Conservation (phyloP, 2,329 filamentous ascomycete species). For the Claviceps africana region DNA sequence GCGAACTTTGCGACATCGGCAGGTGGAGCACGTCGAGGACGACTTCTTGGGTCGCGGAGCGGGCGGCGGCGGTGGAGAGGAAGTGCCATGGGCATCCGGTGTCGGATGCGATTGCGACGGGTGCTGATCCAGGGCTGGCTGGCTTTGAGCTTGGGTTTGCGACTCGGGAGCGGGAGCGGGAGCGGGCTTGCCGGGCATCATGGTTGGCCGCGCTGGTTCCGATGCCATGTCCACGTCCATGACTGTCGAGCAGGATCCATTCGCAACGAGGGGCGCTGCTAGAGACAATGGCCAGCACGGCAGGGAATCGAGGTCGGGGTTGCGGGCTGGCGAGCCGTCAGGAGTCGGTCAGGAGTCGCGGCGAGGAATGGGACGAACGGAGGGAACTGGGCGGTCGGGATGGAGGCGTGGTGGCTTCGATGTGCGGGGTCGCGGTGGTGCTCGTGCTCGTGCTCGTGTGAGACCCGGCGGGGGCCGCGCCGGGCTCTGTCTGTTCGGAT, state of each 20-base stretch:
- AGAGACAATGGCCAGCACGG: neutral
- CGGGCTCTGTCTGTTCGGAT: neutral
- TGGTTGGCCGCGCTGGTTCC: neutral
- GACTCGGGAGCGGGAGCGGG: neutral
- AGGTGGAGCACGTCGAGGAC: constrained; percentile 38
- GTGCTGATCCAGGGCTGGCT: neutral
- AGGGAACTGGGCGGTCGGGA: too few species aligned
- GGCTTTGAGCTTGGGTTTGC: neutral
- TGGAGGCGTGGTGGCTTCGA: neutral
- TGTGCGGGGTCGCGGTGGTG: too few species aligned
- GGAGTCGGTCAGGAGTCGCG: neutral
- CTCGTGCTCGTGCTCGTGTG: neutral
- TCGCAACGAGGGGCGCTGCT: neutral
- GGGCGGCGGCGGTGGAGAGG: constrained; percentile 9
- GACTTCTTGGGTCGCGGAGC: constrained; percentile 26
- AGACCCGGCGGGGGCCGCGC: neutral
- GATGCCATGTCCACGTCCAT: constrained; percentile 4
- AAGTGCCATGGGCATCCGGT: neutral
- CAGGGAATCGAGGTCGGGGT: neutral
- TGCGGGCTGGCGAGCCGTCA: neutral
- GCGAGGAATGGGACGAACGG: too few species aligned
- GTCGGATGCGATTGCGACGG: neutral
- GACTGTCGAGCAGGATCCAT: constrained; percentile 2
- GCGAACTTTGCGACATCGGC: constrained; percentile 42
- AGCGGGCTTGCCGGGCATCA: neutral